Percentiles rank a stretch among this genome's conserved stretches.
Conservation (phyloP, 2,329 filamentous ascomycete species). For the Colletotrichum sp. region DNA sequence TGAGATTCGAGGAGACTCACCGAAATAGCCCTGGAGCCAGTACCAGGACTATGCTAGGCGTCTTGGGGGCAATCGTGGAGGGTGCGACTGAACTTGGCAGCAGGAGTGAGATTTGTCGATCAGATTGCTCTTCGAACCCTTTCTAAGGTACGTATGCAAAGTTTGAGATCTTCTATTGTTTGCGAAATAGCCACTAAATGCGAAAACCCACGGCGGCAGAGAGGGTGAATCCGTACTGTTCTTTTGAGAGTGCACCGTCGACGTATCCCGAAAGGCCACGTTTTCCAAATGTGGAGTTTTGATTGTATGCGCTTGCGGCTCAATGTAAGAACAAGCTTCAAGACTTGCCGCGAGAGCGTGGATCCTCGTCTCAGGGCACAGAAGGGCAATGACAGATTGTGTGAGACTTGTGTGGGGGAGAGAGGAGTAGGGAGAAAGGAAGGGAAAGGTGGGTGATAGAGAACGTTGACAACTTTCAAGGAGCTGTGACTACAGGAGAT, state of each 20-base stretch:
- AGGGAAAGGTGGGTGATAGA: not conserved
- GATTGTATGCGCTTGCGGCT: no score
- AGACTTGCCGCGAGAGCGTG: not conserved
- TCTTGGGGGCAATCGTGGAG: not conserved
- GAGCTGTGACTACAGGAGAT: not conserved
- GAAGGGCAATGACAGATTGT: not conserved
- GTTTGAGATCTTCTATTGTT: not conserved
- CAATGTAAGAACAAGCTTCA: no score
- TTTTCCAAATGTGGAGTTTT: not conserved
- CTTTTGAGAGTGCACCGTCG: not conserved
- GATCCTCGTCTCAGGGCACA: not conserved
- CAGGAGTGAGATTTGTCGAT: not conserved
- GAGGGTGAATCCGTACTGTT: not conserved
- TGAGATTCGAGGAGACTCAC: not conserved
- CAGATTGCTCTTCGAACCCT: not conserved
- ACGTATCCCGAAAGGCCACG: not conserved
- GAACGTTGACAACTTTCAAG: not conserved
- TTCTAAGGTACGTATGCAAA: not conserved
- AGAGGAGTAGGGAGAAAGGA: not conserved
- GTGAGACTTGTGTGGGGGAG: not conserved
- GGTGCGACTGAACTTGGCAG: not conserved
- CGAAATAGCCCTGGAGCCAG: not conserved
- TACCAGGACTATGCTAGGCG: not conserved
- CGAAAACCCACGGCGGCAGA: not conserved
- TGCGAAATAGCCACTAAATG: not conserved